These are phyloP conservation scores for Didymella pinodella DNA, from an alignment of 2,329 filamentous ascomycete species.

Conservation along the genomic window DNA sequence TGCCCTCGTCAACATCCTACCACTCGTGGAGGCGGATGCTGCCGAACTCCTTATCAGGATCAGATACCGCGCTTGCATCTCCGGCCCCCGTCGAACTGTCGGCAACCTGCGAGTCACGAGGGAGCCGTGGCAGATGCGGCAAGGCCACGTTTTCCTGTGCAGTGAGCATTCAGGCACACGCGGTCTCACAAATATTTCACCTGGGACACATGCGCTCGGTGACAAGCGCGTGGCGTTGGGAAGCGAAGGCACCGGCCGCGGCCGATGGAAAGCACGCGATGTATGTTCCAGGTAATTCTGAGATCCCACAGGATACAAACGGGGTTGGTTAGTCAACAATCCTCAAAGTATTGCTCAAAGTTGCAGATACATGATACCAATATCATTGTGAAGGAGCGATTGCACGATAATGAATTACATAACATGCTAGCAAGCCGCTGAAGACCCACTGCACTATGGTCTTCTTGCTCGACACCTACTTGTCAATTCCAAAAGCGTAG, in stretches of 20 bases:
- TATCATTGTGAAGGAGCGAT: constrained; percentile 3
- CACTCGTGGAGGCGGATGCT: constrained; percentile 6
- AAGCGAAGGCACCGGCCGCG: constrained; percentile 4
- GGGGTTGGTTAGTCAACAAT: constrained; percentile 11
- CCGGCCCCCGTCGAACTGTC: constrained; percentile 1
- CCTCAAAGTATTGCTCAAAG: background rate
- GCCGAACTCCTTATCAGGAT: constrained; percentile 21
- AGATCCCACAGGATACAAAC: background rate
- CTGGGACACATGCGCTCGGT: background rate
- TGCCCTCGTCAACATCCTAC: background rate
- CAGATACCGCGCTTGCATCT: constrained; percentile 8
- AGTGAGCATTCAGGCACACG: background rate
- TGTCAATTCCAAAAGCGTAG: too few relatives aligned
- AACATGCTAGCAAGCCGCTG: constrained; percentile 5
- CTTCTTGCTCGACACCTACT: too few relatives aligned
- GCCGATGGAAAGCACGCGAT: constrained; percentile 4
- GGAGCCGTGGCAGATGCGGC: background rate
- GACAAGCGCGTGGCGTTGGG: background rate
- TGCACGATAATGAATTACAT: constrained; percentile 14
- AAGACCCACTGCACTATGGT: too few relatives aligned
- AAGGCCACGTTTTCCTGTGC: background rate
- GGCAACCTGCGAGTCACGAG: constrained; percentile 14
- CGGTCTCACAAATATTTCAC: background rate
- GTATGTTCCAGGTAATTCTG: background rate
- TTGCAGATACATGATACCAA: constrained; percentile 1